These are phyloP conservation scores for Rhizopogon salebrosus DNA, from an alignment of 768 basidiomycete genomes.

Conservation along the genomic window DNA sequence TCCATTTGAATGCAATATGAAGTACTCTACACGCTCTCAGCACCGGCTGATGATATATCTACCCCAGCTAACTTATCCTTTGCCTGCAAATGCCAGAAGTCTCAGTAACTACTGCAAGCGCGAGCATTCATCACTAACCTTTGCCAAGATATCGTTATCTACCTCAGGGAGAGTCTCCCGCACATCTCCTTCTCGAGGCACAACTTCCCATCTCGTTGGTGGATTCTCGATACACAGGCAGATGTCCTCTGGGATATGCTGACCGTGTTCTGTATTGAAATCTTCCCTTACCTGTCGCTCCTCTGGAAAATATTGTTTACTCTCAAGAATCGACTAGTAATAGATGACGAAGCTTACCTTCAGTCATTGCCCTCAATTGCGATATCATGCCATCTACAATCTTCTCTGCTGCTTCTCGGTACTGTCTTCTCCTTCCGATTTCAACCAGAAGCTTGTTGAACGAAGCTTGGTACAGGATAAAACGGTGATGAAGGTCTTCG, in stretches of 20 bases:
- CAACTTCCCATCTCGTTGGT: constrained; percentile 69
- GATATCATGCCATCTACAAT: constrained; percentile 61
- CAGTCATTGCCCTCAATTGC: constrained; percentile 59
- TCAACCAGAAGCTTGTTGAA: constrained; percentile 73
- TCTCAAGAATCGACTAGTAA: neutral
- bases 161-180: constrained; percentile 60
- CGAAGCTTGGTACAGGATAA: constrained; percentile 63
- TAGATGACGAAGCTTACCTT: constrained; percentile 39
- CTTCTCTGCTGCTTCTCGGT: constrained; percentile 60
- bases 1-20: neutral
- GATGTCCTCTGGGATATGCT: constrained; percentile 72
- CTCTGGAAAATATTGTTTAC: constrained; percentile 36
- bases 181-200: constrained; percentile 49
- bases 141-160: constrained; percentile 49
- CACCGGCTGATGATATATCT: constrained; percentile 11
- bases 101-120: neutral
- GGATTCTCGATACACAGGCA: constrained; percentile 72
- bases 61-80: constrained; percentile 17
- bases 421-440: constrained; percentile 61
- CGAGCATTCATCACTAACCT: constrained; percentile 34
- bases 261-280: constrained; percentile 72
- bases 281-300: constrained; percentile 57
- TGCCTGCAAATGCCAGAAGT: constrained; percentile 18
- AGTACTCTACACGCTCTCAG: constrained; percentile 20
- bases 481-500: constrained; percentile 60